Evolutionary conservation across 2,329 filamentous ascomycete genomes (phyloP).

Genomic region (Lachnellula cervina): DNA sequence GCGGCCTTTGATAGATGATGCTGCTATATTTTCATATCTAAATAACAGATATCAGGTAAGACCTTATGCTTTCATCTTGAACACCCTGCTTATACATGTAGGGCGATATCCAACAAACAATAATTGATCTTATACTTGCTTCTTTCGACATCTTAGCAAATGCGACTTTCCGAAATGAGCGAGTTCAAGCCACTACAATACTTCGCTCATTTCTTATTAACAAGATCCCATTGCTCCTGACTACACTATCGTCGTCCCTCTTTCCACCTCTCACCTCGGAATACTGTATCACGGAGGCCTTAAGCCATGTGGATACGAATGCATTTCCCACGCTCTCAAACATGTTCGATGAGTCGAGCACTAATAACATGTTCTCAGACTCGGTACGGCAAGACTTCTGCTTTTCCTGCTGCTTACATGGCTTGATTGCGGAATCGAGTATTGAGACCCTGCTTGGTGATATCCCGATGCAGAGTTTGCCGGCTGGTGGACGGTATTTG

Average conservation of each 20-base stretch:
- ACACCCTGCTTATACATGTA: slow-evolving; percentile 36
- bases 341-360: slow-evolving; percentile 54
- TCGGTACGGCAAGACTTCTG: slow-evolving; percentile 78
- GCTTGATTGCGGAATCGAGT: slow-evolving; percentile 71
- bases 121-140: slow-evolving; percentile 78
- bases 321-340: slow-evolving; percentile 61
- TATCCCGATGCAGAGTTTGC: slow-evolving; percentile 73
- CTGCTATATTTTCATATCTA: slow-evolving; percentile 70
- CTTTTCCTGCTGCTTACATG: slow-evolving; percentile 84
- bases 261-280: slow-evolving; percentile 57
- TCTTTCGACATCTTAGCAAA: slow-evolving; percentile 89
- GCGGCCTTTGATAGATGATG: slow-evolving; percentile 78
- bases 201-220: slow-evolving; percentile 84
- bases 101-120: slow-evolving; percentile 71
- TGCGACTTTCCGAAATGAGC: slow-evolving; percentile 68
- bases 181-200: slow-evolving; percentile 58
- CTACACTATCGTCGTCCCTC: slow-evolving; percentile 50
- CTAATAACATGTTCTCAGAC: slow-evolving; percentile 51
- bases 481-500: slow-evolving; percentile 66
- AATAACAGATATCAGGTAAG: slow-evolving; percentile 77
- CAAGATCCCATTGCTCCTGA: slow-evolving; percentile 59
- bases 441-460: slow-evolving; percentile 80
- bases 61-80: background rate
- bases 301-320: slow-evolving; percentile 58
- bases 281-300: slow-evolving; percentile 59